Conservation (phyloP, 2,329 filamentous ascomycete genomes). For the Eurotiales sp. region DNA sequence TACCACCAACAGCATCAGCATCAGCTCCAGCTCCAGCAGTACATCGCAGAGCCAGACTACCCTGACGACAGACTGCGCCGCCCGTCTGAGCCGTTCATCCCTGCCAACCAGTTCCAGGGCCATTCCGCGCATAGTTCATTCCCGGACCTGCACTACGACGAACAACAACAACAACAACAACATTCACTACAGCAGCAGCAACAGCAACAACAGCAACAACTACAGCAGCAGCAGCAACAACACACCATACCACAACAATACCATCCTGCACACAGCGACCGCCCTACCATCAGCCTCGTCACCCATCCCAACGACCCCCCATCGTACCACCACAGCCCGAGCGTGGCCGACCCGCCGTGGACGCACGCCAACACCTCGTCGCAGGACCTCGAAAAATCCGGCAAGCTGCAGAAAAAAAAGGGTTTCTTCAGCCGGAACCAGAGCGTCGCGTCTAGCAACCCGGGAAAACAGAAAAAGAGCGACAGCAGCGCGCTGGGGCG, state of each 20-base stretch:
- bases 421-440: conserved; percentile 14
- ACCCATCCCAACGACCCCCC: conserved; percentile 16
- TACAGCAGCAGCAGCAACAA: conserved; percentile 7
- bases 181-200: background rate
- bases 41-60: background rate
- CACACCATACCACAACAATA: conserved; percentile 9
- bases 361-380: conserved; percentile 15
- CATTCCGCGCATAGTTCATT: conserved; percentile 8
- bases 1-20: conserved; percentile 9
- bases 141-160: background rate
- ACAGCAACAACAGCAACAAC: conserved; percentile 11
- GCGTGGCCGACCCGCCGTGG: conserved; percentile 21
- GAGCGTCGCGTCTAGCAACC: conserved; percentile 14
- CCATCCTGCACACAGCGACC: conserved; percentile 13
- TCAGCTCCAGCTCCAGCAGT: background rate
- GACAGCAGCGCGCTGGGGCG: conserved; percentile 6
- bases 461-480: background rate
- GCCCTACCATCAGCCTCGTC: conserved; percentile 13
- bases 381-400: conserved; percentile 14
- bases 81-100: conserved; percentile 2
- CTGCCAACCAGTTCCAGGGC: background rate
- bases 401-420: conserved; percentile 16
- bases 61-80: background rate
- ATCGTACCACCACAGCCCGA: conserved; percentile 14
- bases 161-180: conserved; percentile 6